These are phyloP conservation scores for Phascolomyces articulosus DNA, from an alignment of 371 early-diverging fungal species.

Conservation along the genomic window DNA sequence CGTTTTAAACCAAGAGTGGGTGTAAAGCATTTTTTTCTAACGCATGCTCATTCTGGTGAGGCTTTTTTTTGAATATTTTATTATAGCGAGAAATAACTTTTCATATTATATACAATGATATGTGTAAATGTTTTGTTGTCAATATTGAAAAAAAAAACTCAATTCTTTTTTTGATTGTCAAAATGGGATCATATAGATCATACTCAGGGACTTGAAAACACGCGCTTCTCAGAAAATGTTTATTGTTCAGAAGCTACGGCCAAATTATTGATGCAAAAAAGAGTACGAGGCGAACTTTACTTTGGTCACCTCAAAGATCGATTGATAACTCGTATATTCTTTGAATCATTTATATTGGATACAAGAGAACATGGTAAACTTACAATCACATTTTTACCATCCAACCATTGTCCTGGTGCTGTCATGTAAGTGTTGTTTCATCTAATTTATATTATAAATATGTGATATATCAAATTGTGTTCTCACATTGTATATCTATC, in stretches of 20 bases:
- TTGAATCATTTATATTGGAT: constrained; percentile 12
- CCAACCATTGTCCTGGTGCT: constrained; percentile 52
- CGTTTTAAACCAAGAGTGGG: constrained; percentile 30
- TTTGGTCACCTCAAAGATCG: constrained; percentile 25
- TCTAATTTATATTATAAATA: background rate
- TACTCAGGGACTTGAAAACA: constrained; percentile 25
- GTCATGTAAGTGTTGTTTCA: constrained; percentile 30
- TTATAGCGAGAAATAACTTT: too few species aligned
- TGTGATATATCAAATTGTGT: too few species aligned
- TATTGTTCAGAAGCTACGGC: constrained; percentile 44
- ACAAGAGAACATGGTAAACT: constrained; percentile 28
- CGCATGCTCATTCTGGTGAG: constrained; percentile 43
- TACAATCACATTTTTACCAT: constrained; percentile 33
- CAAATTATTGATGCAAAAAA: constrained; percentile 29
- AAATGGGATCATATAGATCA: constrained; percentile 25
- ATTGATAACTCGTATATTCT: constrained; percentile 23
- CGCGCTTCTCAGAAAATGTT: constrained; percentile 24
- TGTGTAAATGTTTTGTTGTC: too few species aligned
- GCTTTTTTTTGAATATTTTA: too few species aligned
- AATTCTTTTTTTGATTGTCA: too few species aligned
- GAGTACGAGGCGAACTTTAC: constrained; percentile 2
- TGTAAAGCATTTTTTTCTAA: constrained; percentile 35
- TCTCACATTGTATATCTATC: background rate
- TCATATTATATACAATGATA: too few species aligned
- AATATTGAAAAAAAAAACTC: too few species aligned